phyloP scores from a whole-genome alignment of 352 stramenopile species.

The Halophytophthora batemanensis region DNA sequence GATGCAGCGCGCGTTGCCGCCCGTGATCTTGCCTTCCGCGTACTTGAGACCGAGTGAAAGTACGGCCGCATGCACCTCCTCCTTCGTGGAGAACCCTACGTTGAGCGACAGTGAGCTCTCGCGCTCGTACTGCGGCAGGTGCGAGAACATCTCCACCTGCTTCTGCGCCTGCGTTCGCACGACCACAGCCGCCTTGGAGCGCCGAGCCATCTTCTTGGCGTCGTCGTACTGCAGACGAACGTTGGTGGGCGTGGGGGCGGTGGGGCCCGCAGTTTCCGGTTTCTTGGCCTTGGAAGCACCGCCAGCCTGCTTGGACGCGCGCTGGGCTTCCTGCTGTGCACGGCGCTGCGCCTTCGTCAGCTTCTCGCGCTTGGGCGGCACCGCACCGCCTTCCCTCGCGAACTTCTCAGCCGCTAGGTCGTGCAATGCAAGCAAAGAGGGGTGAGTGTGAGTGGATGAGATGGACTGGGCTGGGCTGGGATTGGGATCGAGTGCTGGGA shows the following conservation, averaged over 20 bases:
- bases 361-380: constrained; percentile 68
- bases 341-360: constrained; percentile 91
- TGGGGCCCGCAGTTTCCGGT: constrained; percentile 13
- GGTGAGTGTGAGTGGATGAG: no score
- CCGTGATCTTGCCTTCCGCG: constrained; percentile 84
- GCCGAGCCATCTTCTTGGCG: constrained; percentile 71
- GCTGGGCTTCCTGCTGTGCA: constrained; percentile 89
- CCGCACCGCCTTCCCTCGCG: constrained; percentile 34
- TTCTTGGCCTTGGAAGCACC: constrained; percentile 40
- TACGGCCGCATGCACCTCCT: constrained; percentile 89
- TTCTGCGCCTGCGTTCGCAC: constrained; percentile 77
- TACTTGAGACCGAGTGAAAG: constrained; percentile 91
- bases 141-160: constrained; percentile 80
- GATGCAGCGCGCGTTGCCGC: constrained; percentile 90
- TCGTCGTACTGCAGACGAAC: constrained; percentile 76
- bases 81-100: constrained; percentile 65
- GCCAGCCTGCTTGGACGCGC: constrained; percentile 68
- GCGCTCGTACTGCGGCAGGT: constrained; percentile 82
- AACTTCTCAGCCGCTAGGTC: constrained; percentile 61
- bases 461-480: no score
- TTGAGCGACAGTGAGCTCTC: constrained; percentile 75
- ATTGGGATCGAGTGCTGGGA: no score
- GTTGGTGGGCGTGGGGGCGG: constrained; percentile 32
- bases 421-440: not conserved
- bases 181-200: constrained; percentile 66